Base-by-base conservation (phyloP, 2,329 filamentous ascomycete genomes). In the Fusarium tricinctum region DNA sequence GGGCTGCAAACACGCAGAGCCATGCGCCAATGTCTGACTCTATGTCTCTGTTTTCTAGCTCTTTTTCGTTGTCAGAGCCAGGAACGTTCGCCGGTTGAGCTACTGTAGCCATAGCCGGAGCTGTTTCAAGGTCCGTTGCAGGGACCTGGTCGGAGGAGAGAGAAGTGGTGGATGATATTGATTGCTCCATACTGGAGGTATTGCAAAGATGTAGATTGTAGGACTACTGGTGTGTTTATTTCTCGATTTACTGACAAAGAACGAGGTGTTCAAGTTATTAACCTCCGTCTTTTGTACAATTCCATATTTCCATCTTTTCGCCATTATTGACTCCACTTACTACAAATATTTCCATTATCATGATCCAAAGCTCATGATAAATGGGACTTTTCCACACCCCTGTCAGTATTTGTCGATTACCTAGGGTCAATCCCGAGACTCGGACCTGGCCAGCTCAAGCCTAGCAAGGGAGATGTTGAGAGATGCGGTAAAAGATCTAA, bases 1-100 rank as follows among this genome's bases (percentile, higher is more conserved):
- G 20, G 15, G 68, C 58, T 10, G 50, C 67, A 32, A 70, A 43
- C 2, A 71, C 68, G 5, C 68, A 70, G 6, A 68, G 28, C 68
- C 68, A 71, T 1, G 64, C 48, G 17, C 64, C 63, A 3, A 38
- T 0, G 13, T 68, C 64, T 5, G 60, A 57, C 26, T 71, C 67
- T 7, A 48, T 32, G 8, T 70, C 64, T 8, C n/a, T 48, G 3
- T 30, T 49, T 0, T 28, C 30, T 8, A 44, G 38, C 15, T 59
- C 30, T 3, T 63, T 55, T 8, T 56, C 63, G 7, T 39, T 54
- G 3, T 70, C 50, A 10, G 51, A 23, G 33, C 50, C 28, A 7
- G 50, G 26, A 7, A 33, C 23, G n/a, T 19, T 35, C 13, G 62
- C 56, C 17, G 57, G 42, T 28, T 53, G 46, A 3, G 51, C 56